Percentiles rank a stretch among this genome's conserved stretches.
Conservation (phyloP, 176 grass and related monocot species). For the Saccharum spontaneum region DNA sequence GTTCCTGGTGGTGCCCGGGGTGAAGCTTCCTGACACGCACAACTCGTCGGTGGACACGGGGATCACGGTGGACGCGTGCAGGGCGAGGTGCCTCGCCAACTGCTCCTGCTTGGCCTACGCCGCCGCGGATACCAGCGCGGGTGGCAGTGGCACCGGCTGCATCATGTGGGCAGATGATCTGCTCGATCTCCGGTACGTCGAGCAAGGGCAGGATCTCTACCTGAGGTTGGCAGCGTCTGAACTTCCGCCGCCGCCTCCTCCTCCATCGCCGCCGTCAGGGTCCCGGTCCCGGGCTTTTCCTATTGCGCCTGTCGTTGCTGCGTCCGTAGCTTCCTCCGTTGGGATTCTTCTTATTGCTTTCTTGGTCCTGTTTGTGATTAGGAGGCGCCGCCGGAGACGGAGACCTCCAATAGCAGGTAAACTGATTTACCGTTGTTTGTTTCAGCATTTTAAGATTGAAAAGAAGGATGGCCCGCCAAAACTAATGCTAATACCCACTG, state of each 20-base stretch:
- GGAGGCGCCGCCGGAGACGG: neutral
- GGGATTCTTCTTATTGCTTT: neutral
- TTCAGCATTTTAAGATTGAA: neutral
- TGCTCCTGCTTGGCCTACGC: slow-evolving; percentile 59
- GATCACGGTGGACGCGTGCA: slow-evolving; percentile 19
- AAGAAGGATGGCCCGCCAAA: neutral
- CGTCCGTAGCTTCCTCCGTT: neutral
- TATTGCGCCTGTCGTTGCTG: neutral
- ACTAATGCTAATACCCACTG: too few species aligned
- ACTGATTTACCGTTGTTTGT: neutral
- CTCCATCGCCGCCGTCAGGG: neutral
- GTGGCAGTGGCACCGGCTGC: neutral
- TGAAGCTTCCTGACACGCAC: slow-evolving; percentile 46
- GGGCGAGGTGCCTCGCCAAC: neutral
- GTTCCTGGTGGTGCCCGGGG: slow-evolving; percentile 7
- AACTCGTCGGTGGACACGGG: neutral
- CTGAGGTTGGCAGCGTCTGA: slow-evolving; percentile 6
- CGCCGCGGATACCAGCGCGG: neutral
- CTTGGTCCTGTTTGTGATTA: neutral
- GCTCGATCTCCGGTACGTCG: slow-evolving; percentile 26
- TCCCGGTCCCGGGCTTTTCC: neutral
- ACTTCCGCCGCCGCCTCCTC: neutral
- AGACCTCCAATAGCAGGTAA: neutral
- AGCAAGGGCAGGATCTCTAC: slow-evolving; percentile 12
- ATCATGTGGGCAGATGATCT: neutral